These are phyloP conservation scores for Solanum gracilifrons DNA, from an alignment of 257 asterid species.

Conservation along the genomic window DNA sequence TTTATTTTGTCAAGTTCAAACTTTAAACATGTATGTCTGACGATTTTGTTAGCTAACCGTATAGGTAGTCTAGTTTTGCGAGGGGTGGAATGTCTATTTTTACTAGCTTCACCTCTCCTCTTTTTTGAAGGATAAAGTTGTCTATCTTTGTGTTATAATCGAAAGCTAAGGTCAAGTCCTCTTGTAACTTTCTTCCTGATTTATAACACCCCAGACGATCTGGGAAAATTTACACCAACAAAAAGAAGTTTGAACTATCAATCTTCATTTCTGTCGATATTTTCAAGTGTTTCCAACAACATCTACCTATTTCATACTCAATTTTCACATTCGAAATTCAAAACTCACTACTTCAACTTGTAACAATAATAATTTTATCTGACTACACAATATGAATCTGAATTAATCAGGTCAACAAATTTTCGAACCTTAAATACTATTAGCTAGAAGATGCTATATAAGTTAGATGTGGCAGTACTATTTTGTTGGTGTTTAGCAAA, in stretches of 20 bases:
- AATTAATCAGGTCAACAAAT: not conserved
- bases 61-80: too few relatives aligned
- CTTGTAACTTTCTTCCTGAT: too few relatives aligned
- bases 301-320: not conserved
- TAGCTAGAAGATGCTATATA: not conserved
- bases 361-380: not conserved
- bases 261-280: fast-evolving
- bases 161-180: too few relatives aligned
- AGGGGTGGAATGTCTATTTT: too few relatives aligned
- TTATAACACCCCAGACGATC: too few relatives aligned
- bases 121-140: too few relatives aligned
- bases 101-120: too few relatives aligned
- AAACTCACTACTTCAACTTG: not conserved
- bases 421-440: not conserved
- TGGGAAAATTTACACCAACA: too few relatives aligned
- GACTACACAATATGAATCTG: not conserved
- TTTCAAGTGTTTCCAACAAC: not conserved
- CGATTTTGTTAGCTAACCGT: too few relatives aligned
- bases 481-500: not conserved
- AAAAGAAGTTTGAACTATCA: not conserved
- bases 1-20: not conserved
- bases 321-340: not conserved
- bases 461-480: not conserved
- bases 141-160: too few relatives aligned
- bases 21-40: not conserved